Conservation (phyloP, 2,329 filamentous ascomycete species). For the Acephala macrosclerotiorum region DNA sequence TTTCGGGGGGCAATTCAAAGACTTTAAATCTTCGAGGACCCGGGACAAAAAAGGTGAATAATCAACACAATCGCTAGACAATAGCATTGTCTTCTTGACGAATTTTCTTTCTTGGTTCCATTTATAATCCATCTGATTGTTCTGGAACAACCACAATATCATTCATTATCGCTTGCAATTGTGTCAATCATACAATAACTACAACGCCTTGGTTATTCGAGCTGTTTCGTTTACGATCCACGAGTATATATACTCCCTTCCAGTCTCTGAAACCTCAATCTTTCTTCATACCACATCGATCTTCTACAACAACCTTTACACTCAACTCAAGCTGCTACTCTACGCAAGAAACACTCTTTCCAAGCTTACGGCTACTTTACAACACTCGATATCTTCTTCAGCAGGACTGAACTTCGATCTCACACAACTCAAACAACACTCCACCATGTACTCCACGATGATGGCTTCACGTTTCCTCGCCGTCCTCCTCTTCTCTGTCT, state of each 20-base stretch:
- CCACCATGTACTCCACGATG: constrained; percentile 2
- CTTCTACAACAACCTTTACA: neutral
- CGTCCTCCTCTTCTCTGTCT: constrained; percentile 17
- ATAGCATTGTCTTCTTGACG: neutral
- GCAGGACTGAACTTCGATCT: constrained; percentile 22
- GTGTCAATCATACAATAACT: constrained; percentile 13
- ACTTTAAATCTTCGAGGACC: constrained; percentile 10
- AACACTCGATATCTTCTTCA: constrained; percentile 18
- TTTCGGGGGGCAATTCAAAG: neutral
- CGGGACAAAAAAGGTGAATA: neutral
- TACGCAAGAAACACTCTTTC: constrained; percentile 6
- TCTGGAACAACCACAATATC: constrained; percentile 22
- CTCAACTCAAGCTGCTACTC: neutral
- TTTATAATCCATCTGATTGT: constrained; percentile 13
- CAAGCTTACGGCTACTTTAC: constrained; percentile 2
- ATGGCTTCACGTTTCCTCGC: constrained; percentile 16
- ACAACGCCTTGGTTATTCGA: constrained; percentile 9
- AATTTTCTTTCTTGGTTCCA: constrained; percentile 13
- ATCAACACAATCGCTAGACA: neutral
- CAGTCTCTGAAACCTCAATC: neutral
- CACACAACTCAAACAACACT: neutral
- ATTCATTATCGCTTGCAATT: constrained; percentile 17
- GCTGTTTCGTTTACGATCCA: constrained; percentile 7
- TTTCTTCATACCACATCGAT: constrained; percentile 3
- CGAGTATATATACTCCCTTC: constrained; percentile 6